Evolutionary conservation across 352 stramenopile genomes (phyloP).

Genomic region (Plasmopara viticola): DNA sequence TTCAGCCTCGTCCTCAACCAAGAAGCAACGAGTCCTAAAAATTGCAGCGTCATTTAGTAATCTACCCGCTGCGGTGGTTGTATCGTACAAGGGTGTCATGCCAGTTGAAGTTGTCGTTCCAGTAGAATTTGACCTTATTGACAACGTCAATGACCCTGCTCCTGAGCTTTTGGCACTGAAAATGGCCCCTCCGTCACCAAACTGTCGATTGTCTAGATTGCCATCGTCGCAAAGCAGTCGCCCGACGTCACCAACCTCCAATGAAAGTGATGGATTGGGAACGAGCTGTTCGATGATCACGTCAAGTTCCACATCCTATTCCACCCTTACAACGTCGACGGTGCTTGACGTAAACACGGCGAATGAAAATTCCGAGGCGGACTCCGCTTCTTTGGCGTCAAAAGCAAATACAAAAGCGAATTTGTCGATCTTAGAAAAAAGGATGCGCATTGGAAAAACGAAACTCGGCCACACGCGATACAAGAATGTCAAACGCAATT

Average conservation of each 20-base stretch:
- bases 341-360: conserved; percentile 3
- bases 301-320: conserved; percentile 6
- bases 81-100: conserved; percentile 8
- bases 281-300: conserved; percentile 21
- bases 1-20: conserved; percentile 25
- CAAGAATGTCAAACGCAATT: conserved; percentile 42
- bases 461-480: conserved; percentile 50
- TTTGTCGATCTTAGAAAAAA: conserved; percentile 46
- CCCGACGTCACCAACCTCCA: conserved; percentile 13
- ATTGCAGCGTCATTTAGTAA: conserved; percentile 20
- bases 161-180: conserved; percentile 12
- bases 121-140: conserved; percentile 1
- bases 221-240: conserved; percentile 18
- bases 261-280: conserved; percentile 13
- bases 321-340: conserved; percentile 1
- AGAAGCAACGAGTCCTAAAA: not conserved
- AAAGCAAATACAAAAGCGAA: conserved; percentile 44
- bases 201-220: conserved; percentile 8
- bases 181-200: conserved; percentile 1
- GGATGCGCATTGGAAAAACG: conserved; percentile 45
- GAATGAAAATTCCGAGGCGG: no score
- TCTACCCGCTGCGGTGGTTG: conserved; percentile 14
- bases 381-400: no score
- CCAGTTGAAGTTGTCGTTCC: conserved; percentile 12
- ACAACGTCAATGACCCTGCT: conserved; percentile 1